These are phyloP conservation scores for Phanerochaete sordida DNA, from an alignment of 768 basidiomycete species.

Conservation along the genomic window DNA sequence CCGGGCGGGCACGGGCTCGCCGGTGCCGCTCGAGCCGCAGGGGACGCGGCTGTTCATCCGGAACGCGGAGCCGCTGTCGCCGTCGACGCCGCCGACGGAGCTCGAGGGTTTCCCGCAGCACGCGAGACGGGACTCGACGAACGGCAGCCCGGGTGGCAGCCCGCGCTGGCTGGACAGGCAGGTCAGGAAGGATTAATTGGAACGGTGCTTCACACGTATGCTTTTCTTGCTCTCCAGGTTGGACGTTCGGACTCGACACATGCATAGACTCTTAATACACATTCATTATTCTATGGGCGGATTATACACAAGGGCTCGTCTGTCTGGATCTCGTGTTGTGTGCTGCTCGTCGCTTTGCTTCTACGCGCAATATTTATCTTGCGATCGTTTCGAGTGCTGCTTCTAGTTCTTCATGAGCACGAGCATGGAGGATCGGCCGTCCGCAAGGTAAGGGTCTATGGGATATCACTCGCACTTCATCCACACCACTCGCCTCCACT, in stretches of 20 bases:
- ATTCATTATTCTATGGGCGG: neutral
- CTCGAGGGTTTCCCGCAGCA: neutral
- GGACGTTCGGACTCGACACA: neutral
- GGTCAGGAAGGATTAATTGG: neutral
- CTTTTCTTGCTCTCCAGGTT: neutral
- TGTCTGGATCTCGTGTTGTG: neutral
- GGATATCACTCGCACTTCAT: too few relatives aligned
- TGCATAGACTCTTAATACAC: neutral
- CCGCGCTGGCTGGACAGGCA: neutral
- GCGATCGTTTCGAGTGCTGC: too few relatives aligned
- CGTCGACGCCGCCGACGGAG: constrained; percentile 5
- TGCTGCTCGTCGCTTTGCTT: neutral
- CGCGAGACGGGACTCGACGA: neutral
- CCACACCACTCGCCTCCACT: too few relatives aligned
- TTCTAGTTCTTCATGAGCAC: too few relatives aligned
- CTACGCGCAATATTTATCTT: neutral
- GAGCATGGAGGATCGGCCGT: too few relatives aligned
- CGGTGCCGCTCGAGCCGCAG: constrained; percentile 6
- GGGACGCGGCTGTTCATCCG: constrained; percentile 18
- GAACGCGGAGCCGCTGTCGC: constrained; percentile 19
- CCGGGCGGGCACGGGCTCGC: constrained; percentile 6
- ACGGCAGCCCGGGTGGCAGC: neutral
- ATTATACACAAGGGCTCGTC: neutral
- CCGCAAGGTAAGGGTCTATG: too few relatives aligned
- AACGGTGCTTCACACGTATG: neutral